Evolutionary conservation across 139 green algal genomes (phyloP), one percentile per base, ranked within the genome.

Genomic region (Axilococcus clingmanii): DNA sequence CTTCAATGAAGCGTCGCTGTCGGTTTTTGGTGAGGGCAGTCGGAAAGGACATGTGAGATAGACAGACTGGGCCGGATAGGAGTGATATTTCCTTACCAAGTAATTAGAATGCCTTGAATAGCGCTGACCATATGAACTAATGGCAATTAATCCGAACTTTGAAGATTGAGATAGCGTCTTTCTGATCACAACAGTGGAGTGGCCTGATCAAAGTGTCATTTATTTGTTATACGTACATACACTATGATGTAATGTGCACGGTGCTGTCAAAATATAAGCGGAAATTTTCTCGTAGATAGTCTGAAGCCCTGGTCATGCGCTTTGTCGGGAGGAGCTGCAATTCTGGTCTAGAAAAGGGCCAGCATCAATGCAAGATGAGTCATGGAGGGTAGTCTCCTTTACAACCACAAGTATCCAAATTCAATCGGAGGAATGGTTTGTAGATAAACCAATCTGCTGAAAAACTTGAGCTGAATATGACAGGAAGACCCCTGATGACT

Each of bases 1-100:
- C 19, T 33, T 57, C 15, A 57, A 22, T 33, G 25, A 30, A 27
- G 31, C 15, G 20, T 57, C 49, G 20, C 49, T 57, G 49, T 30
- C n/a, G n/a, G n/a, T n/a, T n/a, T n/a, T n/a, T n/a, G n/a, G n/a
- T n/a, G n/a, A n/a, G 12, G 9, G 12, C 9, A 49, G 12, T 9
- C 9, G 41, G 41, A 49, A 49, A 12, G 41, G 12, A 49, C 9
- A 17, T 38, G 12, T 38, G 33, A 17, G 9, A 12, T 9, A 17
- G 41, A 32, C 9, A 17, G 9, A 49, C 12, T 49, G 41, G 41
- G 9, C 12, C 9, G 41, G 27, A 12, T 12, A 35, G 9, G 12
- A 32, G 9, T 49, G 12, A 23, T 49, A 49, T 38, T 38, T 9
- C 12, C 41, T 49, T 32, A 49, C 41, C 41, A 49, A 32, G 9